phyloP scores from a whole-genome alignment of 495 filamentous ascomycete genomes.

The Barbatosphaeria neglecta region DNA sequence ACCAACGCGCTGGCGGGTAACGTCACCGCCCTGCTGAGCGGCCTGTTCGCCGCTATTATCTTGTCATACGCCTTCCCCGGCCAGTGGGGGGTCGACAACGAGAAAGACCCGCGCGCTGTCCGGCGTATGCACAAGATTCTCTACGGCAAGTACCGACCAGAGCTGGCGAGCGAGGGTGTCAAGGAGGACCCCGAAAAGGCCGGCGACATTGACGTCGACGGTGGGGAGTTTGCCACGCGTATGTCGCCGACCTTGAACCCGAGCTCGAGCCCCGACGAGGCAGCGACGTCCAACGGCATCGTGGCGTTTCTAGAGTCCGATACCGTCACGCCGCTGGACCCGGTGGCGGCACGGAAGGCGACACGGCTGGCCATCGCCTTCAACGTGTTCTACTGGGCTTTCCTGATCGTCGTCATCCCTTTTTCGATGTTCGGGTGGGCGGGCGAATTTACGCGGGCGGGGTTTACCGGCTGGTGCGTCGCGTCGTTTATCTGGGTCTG shows the following conservation, averaged over 20 bases:
- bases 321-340: slow-evolving; percentile 30
- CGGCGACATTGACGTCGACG: neutral
- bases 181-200: slow-evolving; percentile 1
- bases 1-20: slow-evolving; percentile 31
- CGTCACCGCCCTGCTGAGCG: slow-evolving; percentile 21
- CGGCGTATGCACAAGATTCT: slow-evolving; percentile 13
- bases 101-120: slow-evolving; percentile 11
- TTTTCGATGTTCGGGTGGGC: slow-evolving; percentile 27
- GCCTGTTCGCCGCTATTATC: slow-evolving; percentile 20
- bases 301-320: slow-evolving; percentile 27
- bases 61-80: slow-evolving; percentile 22
- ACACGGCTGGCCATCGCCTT: slow-evolving; percentile 16
- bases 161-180: neutral
- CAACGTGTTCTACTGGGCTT: slow-evolving; percentile 19
- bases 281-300: slow-evolving; percentile 23
- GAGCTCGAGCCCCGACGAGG: too few species aligned
- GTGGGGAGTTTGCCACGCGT: too few species aligned
- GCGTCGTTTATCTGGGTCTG: slow-evolving; percentile 35
- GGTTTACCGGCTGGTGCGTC: slow-evolving; percentile 34
- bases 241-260: too few species aligned
- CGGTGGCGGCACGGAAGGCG: slow-evolving; percentile 16
- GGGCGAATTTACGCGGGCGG: slow-evolving; percentile 22
- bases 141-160: slow-evolving; percentile 14
- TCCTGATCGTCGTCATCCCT: slow-evolving; percentile 27
- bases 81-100: slow-evolving; percentile 12